Percentiles rank a stretch among this genome's conserved stretches.
phyloP scores from a whole-genome alignment of 1,284 basidiomycete genomes.

The Ustilago tritici region DNA sequence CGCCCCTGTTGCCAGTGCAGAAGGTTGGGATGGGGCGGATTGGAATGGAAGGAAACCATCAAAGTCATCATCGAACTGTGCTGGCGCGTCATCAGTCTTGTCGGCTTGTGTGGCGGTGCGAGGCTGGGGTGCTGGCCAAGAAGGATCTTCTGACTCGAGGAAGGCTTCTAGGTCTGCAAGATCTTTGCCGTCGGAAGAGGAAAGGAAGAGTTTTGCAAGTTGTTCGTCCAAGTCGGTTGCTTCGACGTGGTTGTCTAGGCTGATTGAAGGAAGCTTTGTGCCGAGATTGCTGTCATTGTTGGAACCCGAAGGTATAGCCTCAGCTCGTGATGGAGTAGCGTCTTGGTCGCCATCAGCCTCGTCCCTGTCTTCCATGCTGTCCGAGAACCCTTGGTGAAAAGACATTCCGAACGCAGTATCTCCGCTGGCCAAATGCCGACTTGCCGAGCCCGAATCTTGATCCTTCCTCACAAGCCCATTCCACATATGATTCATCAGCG shows the following conservation, averaged over 20 bases:
- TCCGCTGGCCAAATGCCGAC: background rate
- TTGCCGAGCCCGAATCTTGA: background rate
- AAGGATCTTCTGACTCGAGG: constrained; percentile 45
- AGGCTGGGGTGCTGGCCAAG: constrained; percentile 31
- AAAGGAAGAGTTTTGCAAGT: constrained; percentile 39
- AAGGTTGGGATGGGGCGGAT: constrained; percentile 9
- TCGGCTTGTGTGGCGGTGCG: background rate
- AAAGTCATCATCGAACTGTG: constrained; percentile 48
- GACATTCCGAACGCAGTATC: background rate
- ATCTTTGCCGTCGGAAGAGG: constrained; percentile 14
- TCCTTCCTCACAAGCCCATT: constrained; percentile 50
- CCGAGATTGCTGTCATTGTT: background rate
- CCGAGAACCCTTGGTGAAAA: constrained; percentile 15
- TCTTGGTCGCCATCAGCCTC: constrained; percentile 15
- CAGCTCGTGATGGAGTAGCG: background rate
- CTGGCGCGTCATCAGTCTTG: background rate
- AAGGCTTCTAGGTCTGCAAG: constrained; percentile 50
- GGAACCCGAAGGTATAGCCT: background rate
- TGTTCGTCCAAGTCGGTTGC: constrained; percentile 33
- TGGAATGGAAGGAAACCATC: constrained; percentile 48
- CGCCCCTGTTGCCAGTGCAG: background rate
- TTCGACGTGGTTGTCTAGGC: constrained; percentile 16
- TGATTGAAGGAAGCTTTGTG: constrained; percentile 7
- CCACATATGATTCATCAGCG: constrained; percentile 61
- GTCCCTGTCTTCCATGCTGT: background rate